A percentile compares a stretch with the other conserved stretches of the same genome.
Evolutionary conservation across 768 basidiomycete genomes (phyloP).

Genomic region (Kockovaella imperatae): DNA sequence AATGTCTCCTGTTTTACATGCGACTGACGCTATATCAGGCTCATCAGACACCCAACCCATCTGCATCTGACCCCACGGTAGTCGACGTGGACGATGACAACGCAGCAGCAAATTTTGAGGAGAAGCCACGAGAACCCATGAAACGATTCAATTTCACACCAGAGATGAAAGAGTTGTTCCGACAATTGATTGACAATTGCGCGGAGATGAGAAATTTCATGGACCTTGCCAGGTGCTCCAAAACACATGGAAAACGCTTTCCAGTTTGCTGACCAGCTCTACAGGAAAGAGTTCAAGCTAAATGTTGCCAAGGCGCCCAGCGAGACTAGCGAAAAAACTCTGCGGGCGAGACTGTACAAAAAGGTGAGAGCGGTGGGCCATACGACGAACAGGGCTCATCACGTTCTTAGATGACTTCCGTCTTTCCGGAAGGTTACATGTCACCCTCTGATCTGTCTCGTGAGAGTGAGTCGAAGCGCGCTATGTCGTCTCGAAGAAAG

Average conservation of each 20-base stretch:
- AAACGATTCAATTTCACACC: constrained; percentile 25
- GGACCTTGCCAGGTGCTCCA: no score
- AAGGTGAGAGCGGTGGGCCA: neutral
- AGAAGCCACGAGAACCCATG: constrained; percentile 19
- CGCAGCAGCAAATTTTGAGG: constrained; percentile 8
- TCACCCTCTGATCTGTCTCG: neutral
- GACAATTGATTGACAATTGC: constrained; percentile 27
- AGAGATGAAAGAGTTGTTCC: constrained; percentile 27
- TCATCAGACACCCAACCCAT: neutral
- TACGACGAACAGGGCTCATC: no score
- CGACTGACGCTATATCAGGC: neutral
- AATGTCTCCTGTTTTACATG: neutral
- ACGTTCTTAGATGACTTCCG: no score
- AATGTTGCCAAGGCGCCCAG: no score
- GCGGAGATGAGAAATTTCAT: constrained; percentile 17
- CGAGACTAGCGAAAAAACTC: neutral
- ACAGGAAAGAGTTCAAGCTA: neutral
- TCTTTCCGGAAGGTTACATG: neutral
- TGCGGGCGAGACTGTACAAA: neutral
- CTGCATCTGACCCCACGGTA: neutral
- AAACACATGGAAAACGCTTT: constrained; percentile 15
- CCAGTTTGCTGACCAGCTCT: neutral
- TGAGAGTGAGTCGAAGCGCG: constrained; percentile 4
- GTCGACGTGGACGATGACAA: constrained; percentile 4
- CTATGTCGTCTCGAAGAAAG: neutral